Conservation (phyloP, 768 basidiomycete genomes). For the Neoboletus magnificus region DNA sequence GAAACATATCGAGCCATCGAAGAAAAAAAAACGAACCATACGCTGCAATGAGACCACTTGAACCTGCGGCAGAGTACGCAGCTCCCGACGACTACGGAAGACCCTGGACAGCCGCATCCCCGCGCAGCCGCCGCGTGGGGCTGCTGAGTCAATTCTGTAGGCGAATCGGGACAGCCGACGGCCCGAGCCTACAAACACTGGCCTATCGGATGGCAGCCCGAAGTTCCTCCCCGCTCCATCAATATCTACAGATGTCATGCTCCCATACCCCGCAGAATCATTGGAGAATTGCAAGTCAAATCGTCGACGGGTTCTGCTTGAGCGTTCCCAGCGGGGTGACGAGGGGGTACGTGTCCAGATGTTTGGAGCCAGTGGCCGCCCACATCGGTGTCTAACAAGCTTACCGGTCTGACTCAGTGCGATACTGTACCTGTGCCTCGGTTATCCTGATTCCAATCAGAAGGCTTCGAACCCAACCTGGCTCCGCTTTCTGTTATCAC, state of each 20-base stretch:
- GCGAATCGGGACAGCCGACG: conserved; percentile 6
- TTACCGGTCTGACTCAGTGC: conserved; percentile 20
- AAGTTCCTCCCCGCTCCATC: background rate
- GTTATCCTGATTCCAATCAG: conserved; percentile 4
- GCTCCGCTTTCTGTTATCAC: background rate
- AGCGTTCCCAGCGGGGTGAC: background rate
- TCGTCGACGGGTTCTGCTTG: background rate
- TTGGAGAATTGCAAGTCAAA: background rate
- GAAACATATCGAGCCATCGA: background rate
- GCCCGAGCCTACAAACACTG: background rate
- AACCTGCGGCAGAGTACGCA: background rate
- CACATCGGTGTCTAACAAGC: conserved; percentile 9
- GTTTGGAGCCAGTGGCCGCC: background rate
- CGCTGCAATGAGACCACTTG: background rate
- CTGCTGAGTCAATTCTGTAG: conserved; percentile 4
- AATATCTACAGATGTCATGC: background rate
- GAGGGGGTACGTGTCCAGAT: background rate
- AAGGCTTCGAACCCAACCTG: background rate
- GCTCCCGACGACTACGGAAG: conserved; percentile 20
- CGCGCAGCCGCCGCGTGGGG: conserved; percentile 1
- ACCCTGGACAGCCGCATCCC: background rate
- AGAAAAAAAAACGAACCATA: background rate
- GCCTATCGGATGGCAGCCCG: conserved; percentile 9
- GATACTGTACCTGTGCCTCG: conserved; percentile 1
- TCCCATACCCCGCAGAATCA: background rate